phyloP scores from a whole-genome alignment of 2,329 filamentous ascomycete species.

The Endoconidiophora polonica region DNA sequence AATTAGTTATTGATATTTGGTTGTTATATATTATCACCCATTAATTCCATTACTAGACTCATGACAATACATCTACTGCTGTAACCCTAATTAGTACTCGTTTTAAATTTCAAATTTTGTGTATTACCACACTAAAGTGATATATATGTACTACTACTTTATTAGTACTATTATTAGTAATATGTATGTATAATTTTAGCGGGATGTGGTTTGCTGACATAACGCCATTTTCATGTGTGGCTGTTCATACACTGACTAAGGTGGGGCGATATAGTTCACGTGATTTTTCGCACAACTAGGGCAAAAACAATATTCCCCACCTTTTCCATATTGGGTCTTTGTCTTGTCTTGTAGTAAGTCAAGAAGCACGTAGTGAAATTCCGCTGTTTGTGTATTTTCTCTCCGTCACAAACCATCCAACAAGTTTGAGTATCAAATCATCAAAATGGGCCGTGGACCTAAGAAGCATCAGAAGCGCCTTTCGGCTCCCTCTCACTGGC shows the following conservation, averaged over 20 bases:
- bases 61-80: too few relatives aligned
- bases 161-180: too few relatives aligned
- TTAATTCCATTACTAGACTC: too few relatives aligned
- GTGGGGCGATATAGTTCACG: not conserved
- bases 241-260: too few relatives aligned
- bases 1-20: too few relatives aligned
- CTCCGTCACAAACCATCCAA: conserved; percentile 11
- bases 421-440: conserved; percentile 18
- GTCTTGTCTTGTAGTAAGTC: not conserved
- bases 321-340: not conserved
- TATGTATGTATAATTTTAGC: not conserved
- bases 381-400: not conserved
- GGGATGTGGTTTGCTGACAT: too few relatives aligned
- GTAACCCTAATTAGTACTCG: too few relatives aligned
- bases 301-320: conserved; percentile 1
- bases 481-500: conserved; percentile 97
- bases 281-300: not conserved
- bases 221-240: too few relatives aligned
- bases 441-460: conserved; percentile 51
- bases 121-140: too few relatives aligned
- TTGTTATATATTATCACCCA: too few relatives aligned
- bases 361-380: not conserved
- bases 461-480: conserved; percentile 99
- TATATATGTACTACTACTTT: too few relatives aligned
- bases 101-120: too few relatives aligned